Evolutionary conservation across 305 asterid genomes (phyloP).

Genomic region (Fraxinus floribunda): DNA sequence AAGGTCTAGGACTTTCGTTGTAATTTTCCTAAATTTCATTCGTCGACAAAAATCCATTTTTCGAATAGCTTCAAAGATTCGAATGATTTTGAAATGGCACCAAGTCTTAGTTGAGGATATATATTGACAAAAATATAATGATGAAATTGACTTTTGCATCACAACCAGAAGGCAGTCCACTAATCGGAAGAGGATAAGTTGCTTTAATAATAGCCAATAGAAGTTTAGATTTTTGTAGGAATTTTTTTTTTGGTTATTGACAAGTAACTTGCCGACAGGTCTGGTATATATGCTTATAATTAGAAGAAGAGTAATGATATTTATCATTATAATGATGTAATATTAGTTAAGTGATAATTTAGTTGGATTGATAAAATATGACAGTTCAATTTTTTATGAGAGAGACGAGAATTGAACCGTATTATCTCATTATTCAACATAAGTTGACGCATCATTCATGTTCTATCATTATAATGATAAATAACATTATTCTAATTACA

Average conservation of each 20-base stretch:
- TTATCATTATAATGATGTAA: too few relatives aligned
- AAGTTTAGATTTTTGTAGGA: background rate
- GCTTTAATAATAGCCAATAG: constrained; percentile 20
- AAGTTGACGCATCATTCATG: too few relatives aligned
- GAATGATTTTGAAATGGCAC: background rate
- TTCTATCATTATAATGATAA: too few relatives aligned
- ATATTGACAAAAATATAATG: background rate
- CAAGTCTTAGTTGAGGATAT: background rate
- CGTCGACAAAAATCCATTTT: background rate
- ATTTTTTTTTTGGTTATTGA: background rate
- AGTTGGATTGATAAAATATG: too few relatives aligned
- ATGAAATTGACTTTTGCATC: constrained; percentile 15
- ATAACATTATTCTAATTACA: background rate
- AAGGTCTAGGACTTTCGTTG: too few relatives aligned
- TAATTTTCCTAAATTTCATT: background rate
- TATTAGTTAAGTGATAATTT: too few relatives aligned
- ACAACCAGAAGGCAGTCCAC: constrained; percentile 11
- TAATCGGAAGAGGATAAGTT: constrained; percentile 10
- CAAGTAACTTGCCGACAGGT: background rate
- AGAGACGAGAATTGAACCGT: too few relatives aligned
- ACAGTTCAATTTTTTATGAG: too few relatives aligned
- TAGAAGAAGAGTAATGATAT: too few relatives aligned
- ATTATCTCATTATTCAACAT: too few relatives aligned
- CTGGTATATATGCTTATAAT: background rate
- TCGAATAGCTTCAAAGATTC: background rate